Evolutionary conservation across 345 rosid genomes (phyloP).

Genomic region (Nasturtium officinale): DNA sequence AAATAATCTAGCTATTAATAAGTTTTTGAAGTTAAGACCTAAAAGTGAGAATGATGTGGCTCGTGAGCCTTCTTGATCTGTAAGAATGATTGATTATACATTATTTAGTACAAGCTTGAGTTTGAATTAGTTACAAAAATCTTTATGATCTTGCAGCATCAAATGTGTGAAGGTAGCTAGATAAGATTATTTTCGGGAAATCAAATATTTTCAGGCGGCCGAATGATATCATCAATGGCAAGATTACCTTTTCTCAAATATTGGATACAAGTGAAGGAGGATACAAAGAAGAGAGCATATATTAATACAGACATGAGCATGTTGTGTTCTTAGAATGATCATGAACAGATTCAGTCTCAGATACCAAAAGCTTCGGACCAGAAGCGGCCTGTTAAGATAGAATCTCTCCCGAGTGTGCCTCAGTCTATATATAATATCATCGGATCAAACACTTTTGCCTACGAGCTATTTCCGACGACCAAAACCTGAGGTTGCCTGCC

Average conservation of each 20-base stretch:
- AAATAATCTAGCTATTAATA: slow-evolving; percentile 13
- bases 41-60: slow-evolving; percentile 13
- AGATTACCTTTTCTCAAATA: background rate
- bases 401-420: slow-evolving; percentile 15
- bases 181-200: background rate
- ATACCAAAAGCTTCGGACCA: slow-evolving; percentile 26
- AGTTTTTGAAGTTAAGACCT: background rate
- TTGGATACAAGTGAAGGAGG: background rate
- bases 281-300: slow-evolving; percentile 14
- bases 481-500: slow-evolving; percentile 40
- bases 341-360: slow-evolving; percentile 32
- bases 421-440: slow-evolving; percentile 29
- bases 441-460: slow-evolving; percentile 18
- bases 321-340: slow-evolving; percentile 31
- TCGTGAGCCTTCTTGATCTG: slow-evolving; percentile 16
- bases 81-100: slow-evolving; percentile 9
- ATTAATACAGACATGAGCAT: slow-evolving; percentile 27
- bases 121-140: background rate
- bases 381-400: slow-evolving; percentile 24
- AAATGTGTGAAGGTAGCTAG: slow-evolving; percentile 2
- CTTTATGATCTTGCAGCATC: slow-evolving; percentile 1
- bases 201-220: background rate
- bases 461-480: slow-evolving; percentile 32
- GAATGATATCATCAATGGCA: slow-evolving; percentile 19
- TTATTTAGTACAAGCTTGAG: background rate